A percentile compares a stretch with the other conserved stretches of the same genome.
Conservation (phyloP, 2,329 filamentous ascomycete species). For the Allantophomopsis cytisporea region DNA sequence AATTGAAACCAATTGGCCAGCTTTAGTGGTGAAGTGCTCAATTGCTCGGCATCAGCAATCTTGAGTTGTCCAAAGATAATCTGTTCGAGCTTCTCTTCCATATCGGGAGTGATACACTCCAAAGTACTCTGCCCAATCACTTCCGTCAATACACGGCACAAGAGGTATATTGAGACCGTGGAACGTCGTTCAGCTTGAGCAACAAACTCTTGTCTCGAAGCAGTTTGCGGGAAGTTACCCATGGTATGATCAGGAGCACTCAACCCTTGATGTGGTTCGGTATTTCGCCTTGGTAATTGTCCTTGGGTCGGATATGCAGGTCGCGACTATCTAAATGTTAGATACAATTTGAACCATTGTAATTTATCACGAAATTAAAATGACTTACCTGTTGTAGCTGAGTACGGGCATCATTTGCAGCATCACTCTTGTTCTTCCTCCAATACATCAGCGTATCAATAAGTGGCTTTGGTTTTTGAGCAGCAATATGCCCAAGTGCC, state of each 20-base stretch:
- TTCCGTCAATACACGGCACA: slow-evolving; percentile 86
- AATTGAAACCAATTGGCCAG: slow-evolving; percentile 95
- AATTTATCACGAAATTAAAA: slow-evolving; percentile 1
- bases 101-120: slow-evolving; percentile 70
- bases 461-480: slow-evolving; percentile 83
- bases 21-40: slow-evolving; percentile 65
- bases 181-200: slow-evolving; percentile 77
- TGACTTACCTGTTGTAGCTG: slow-evolving; percentile 36
- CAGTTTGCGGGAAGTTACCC: slow-evolving; percentile 16
- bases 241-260: slow-evolving; percentile 8
- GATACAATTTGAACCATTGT: slow-evolving; percentile 7
- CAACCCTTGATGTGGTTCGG: slow-evolving; percentile 38
- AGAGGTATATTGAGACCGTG: slow-evolving; percentile 88
- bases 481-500: slow-evolving; percentile 86
- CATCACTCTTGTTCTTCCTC: slow-evolving; percentile 91
- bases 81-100: slow-evolving; percentile 85
- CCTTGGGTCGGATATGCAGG: slow-evolving; percentile 6
- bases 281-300: slow-evolving; percentile 53
- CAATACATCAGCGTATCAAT: slow-evolving; percentile 98
- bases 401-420: slow-evolving; percentile 54
- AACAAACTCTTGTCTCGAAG: slow-evolving; percentile 52
- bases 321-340: slow-evolving; percentile 9
- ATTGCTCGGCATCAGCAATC: slow-evolving; percentile 70
- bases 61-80: slow-evolving; percentile 97
- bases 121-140: slow-evolving; percentile 86